Evolutionary conservation across 1,284 basidiomycete genomes (phyloP).

Genomic region (Puccinia horiana): DNA sequence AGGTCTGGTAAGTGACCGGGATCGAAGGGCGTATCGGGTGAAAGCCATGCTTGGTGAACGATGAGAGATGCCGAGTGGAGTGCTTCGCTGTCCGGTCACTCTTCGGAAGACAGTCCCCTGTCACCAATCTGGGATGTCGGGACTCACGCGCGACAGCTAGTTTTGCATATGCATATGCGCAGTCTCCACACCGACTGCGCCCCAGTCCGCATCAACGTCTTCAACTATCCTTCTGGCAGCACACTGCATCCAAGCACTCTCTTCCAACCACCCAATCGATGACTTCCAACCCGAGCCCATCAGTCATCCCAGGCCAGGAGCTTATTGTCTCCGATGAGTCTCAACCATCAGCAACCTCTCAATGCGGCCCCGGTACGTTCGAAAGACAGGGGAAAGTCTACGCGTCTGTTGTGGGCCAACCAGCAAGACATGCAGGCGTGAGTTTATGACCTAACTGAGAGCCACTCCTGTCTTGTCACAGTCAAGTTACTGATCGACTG

Average conservation of each 20-base stretch:
- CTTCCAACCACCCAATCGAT: not conserved
- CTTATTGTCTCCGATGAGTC: not conserved
- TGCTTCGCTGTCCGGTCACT: not conserved
- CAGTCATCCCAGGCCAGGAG: slow-evolving; percentile 40
- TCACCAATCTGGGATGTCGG: not conserved
- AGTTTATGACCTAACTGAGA: not conserved
- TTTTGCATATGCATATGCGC: slow-evolving; percentile 1
- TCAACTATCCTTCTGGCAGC: not conserved
- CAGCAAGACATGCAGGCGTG: slow-evolving; percentile 20
- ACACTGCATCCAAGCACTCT: not conserved
- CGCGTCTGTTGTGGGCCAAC: slow-evolving; percentile 36
- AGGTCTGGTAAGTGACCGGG: slow-evolving; percentile 1
- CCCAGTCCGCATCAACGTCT: not conserved
- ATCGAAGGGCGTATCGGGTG: slow-evolving; percentile 23
- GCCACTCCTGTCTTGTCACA: not conserved
- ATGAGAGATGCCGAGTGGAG: not conserved
- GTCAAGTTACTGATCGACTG: not conserved
- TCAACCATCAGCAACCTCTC: slow-evolving; percentile 28
- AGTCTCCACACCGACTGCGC: not conserved
- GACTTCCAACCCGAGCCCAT: not conserved
- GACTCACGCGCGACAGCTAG: not conserved
- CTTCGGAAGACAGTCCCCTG: not conserved
- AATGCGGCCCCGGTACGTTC: slow-evolving; percentile 32
- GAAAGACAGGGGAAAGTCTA: slow-evolving; percentile 36
- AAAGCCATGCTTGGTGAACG: slow-evolving; percentile 11